Conservation (phyloP, 2,329 filamentous ascomycete genomes). For the Westerdykella aurantiaca region DNA sequence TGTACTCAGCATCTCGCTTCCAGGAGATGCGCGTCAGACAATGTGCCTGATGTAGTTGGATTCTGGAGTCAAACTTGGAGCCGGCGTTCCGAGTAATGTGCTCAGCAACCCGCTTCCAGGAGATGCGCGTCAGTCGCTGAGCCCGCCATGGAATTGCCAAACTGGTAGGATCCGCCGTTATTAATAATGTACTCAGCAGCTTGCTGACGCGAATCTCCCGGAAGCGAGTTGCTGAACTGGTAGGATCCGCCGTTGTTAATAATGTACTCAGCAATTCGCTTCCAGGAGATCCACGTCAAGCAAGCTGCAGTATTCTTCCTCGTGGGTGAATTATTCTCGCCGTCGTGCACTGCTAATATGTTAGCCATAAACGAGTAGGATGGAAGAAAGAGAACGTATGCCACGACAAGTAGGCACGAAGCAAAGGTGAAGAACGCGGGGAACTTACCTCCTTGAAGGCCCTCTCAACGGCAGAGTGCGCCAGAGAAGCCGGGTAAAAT, state of each 20-base stretch:
- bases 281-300: slow-evolving; percentile 46
- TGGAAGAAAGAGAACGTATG: no score
- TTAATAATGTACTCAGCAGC: slow-evolving; percentile 46
- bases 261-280: slow-evolving; percentile 53
- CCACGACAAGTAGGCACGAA: no score
- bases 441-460: no score
- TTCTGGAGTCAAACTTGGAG: slow-evolving; percentile 37
- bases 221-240: slow-evolving; percentile 50
- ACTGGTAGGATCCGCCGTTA: slow-evolving; percentile 53
- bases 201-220: no score
- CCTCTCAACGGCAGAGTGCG: no score
- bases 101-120: slow-evolving; percentile 55
- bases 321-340: no score
- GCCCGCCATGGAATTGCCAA: slow-evolving; percentile 45
- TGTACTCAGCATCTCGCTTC: slow-evolving; percentile 54
- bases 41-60: no score
- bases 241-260: slow-evolving; percentile 50
- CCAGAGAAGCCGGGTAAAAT: no score
- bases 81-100: slow-evolving; percentile 49
- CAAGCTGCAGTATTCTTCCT: no score
- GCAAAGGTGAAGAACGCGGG: no score
- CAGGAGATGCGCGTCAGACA: slow-evolving; percentile 48
- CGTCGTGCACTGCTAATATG: no score
- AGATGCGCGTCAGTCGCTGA: slow-evolving; percentile 38
- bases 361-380: no score